These are phyloP conservation scores for Clitopilus passeckerianus DNA, from an alignment of 768 basidiomycete genomes.

Conservation along the genomic window DNA sequence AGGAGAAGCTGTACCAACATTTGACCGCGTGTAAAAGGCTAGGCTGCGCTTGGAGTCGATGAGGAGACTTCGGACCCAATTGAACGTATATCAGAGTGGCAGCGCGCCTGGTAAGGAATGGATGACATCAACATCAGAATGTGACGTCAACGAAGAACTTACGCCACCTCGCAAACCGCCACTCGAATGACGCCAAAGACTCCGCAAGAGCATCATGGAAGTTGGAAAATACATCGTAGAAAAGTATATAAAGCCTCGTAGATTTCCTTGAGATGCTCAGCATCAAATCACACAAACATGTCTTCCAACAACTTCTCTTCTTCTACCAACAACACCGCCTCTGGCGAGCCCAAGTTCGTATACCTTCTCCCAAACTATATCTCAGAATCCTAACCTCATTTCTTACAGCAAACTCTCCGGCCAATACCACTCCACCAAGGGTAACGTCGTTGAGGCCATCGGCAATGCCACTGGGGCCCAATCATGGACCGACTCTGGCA, in stretches of 20 bases:
- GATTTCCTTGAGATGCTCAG: neutral
- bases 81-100: neutral
- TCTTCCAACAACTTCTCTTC: constrained; percentile 2
- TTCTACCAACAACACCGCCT: constrained; percentile 20
- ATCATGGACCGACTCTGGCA: constrained; percentile 41
- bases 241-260: neutral
- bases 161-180: neutral
- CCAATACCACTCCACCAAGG: constrained; percentile 38
- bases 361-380: neutral
- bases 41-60: neutral
- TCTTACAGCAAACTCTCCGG: constrained; percentile 33
- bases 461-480: constrained; percentile 43
- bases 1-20: too few relatives aligned
- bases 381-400: neutral
- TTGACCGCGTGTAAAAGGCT: neutral
- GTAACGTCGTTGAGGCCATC: constrained; percentile 27
- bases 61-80: neutral
- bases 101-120: neutral
- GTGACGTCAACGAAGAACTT: neutral
- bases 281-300: neutral
- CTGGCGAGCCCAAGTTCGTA: constrained; percentile 23
- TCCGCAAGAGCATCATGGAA: neutral
- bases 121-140: neutral
- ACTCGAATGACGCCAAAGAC: neutral
- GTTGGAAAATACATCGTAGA: neutral